Evolutionary conservation across 805 yeast genomes (phyloP).

Genomic region (Brettanomyces nanus): DNA sequence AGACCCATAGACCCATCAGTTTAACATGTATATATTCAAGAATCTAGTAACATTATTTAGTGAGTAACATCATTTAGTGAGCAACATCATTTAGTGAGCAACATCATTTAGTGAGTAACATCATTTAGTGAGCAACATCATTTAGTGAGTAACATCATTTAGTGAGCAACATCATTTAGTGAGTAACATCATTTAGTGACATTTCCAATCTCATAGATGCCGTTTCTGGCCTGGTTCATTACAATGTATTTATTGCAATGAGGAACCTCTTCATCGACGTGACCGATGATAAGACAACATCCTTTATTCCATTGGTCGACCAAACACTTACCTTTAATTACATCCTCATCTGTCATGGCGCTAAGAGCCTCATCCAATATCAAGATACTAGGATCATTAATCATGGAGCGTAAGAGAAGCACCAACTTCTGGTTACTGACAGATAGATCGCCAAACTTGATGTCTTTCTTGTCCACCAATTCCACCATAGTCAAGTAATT

Average conservation of each 20-base stretch:
- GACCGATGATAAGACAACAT: conserved; percentile 75
- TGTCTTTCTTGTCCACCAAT: conserved; percentile 30
- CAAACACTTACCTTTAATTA: conserved; percentile 46
- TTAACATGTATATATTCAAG: too few species aligned
- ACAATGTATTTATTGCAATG: conserved; percentile 45
- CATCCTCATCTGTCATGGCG: conserved; percentile 67
- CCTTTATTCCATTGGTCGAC: conserved; percentile 48
- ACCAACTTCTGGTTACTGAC: conserved; percentile 73
- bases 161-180: too few species aligned
- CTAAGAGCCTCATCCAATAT: conserved; percentile 91
- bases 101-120: too few species aligned
- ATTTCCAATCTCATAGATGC: conserved; percentile 23
- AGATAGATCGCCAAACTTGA: conserved; percentile 43
- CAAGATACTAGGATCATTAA: conserved; percentile 69
- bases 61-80: too few species aligned
- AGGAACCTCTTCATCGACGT: conserved; percentile 75
- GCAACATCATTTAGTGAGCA: too few species aligned
- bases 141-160: too few species aligned
- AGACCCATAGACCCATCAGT: too few species aligned
- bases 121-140: too few species aligned
- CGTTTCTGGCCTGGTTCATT: conserved; percentile 27
- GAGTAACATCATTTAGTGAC: conserved; percentile 4
- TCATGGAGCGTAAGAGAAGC: conserved; percentile 66
- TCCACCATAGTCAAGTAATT: conserved; percentile 40
- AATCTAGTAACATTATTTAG: too few species aligned